Base-by-base conservation (phyloP, 106 monocot genomes). In the Dendrobium chrysotoxum region DNA sequence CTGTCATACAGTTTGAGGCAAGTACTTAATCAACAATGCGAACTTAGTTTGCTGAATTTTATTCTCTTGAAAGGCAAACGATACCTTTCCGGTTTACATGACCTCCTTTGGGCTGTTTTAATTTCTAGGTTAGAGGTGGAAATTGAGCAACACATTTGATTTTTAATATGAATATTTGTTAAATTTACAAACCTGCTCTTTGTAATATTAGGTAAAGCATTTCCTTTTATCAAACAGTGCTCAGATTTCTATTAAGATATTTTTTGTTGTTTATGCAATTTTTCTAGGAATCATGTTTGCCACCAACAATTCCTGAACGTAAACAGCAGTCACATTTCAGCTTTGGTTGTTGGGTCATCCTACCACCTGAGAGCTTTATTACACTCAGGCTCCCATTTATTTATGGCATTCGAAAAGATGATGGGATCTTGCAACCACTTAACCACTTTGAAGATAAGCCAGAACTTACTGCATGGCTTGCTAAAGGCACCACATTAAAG, bases 281-380 rank as follows among this genome's bases (percentile, higher is more conserved):
- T 13, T 79, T 55, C 30, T 42, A 99, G 99, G 89, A 86, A 5
- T 87, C 93, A 28, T 95, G 95, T 66, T 71, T 99, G 54, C 93
- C 95, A 28, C 40, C 80, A 80, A 86, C 88, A 66, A 81, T 84
- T 75, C 44, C 72, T 3, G 76, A 86, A 46, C 83, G 45, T 30
- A 88, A 91, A 77, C 82, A 83, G 55, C 87, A 93, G 74, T 87
- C 87, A 58, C 78, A 31, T 38, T 99, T 99, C 77, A 89, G 87
- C 68, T 66, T 91, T 82, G 93, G 85, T 77, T 89, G 86, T 75
- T 86, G 55, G 70, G 87, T 95, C 78, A 87, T 93, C 54, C 81
- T 99, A 79, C 99, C 99, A 76, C 91, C 99, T 8, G 93, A 93
- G 66, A 99, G 99, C 83, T 95, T 95, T 85, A 82, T 95, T 80